Percentiles rank a stretch among this genome's conserved stretches.
phyloP scores from a whole-genome alignment of 768 basidiomycete species.

The Naganishia onofrii region DNA sequence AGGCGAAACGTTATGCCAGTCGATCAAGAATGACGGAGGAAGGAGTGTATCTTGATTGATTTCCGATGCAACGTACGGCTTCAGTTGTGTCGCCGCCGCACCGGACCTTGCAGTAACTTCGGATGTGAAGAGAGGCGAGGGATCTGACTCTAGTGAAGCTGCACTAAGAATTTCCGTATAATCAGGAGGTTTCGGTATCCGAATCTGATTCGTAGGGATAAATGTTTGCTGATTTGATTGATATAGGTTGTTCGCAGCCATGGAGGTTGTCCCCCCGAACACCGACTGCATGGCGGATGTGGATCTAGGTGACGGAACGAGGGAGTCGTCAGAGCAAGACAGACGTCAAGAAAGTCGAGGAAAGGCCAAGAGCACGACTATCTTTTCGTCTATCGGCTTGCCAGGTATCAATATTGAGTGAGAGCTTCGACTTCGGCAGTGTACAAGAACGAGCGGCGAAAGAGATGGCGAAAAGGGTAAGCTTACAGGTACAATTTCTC shows the following conservation, averaged over 20 bases:
- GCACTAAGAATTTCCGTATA: not conserved
- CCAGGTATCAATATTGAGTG: no score
- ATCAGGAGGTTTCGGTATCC: not conserved
- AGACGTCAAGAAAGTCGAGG: no score
- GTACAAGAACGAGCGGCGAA: no score
- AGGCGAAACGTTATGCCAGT: conserved; percentile 4
- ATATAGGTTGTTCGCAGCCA: conserved; percentile 6
- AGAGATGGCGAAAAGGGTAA: no score
- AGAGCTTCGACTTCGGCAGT: no score
- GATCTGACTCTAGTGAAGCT: not conserved
- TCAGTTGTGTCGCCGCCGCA: not conserved
- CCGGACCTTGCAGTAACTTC: not conserved
- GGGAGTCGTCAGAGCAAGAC: not conserved
- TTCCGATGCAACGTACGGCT: not conserved
- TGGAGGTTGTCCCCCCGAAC: not conserved
- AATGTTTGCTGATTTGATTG: not conserved
- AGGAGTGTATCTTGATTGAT: not conserved
- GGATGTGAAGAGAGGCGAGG: not conserved
- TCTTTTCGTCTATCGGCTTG: no score
- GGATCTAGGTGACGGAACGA: not conserved
- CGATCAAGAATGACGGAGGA: not conserved
- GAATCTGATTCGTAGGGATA: not conserved
- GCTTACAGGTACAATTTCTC: no score
- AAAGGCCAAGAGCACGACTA: no score
- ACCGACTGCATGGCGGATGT: conserved; percentile 4